Evolutionary conservation across 2,329 filamentous ascomycete species (phyloP), one percentile per base, ranked within the genome.

Genomic region (Fusarium pseudograminearum): DNA sequence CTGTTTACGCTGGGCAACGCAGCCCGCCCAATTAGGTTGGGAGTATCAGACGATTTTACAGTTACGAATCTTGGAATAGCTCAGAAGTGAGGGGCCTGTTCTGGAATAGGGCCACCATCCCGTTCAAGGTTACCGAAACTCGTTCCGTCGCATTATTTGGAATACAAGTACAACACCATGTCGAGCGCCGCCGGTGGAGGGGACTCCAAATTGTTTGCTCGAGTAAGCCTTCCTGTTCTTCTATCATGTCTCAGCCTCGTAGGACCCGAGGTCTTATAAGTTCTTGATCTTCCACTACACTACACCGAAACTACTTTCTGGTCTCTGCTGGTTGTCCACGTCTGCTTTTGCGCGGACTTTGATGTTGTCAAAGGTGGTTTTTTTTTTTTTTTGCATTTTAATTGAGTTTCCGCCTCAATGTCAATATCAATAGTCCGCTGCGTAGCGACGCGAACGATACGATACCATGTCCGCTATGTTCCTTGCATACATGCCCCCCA

Each of bases 171-270:
- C 73, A 72, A 71, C 78, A 81, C 76, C 77, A 89, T 89, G 86
- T 85, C 87, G 76, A 83, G 78, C 76, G 80, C 84, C 66, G 83
- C 76, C 67, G 75, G 89, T 81, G 93, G 93, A 83, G 94, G 96
- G 83, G 96, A 98, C 89, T 97, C 96, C 84, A 98, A 98, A 89
- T 91, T 99, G 84, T 99, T 99, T 86, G 95, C 96, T 81, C 90
- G 96, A 86, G 96, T 99, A 88, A 86, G 86, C 81, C 63, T 71
- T 54, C 47, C 60, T 53, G 59, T 64, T 64, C 56, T 47, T 56
- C 57, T 64, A 53, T 58, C 54, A 31, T 65, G 48, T 68, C 70
- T 66, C 61, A 70, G 54, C 57, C 58, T 64, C 33, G 57, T 61
- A 61, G 48, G 69, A 70, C 57, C 56, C 65, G 52, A 58, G 42